Conservation (phyloP, 305 asterid species). For the Fraxinus albicans region DNA sequence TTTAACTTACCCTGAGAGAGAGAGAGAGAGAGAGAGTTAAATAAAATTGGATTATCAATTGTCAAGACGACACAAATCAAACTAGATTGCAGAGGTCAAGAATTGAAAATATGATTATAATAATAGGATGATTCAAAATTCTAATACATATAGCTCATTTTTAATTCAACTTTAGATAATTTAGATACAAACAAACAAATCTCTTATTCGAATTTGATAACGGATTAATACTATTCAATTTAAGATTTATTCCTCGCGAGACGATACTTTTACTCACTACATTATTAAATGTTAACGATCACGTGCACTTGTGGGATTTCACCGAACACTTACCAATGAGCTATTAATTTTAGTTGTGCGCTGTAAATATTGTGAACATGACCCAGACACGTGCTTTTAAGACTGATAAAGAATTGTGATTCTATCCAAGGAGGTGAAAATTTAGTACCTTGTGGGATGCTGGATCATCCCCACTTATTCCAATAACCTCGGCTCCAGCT, state of each 20-base stretch:
- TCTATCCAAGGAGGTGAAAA: constrained; percentile 6
- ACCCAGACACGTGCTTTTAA: not conserved
- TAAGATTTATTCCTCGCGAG: not conserved
- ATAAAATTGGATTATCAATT: not conserved
- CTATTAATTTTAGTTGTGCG: not conserved
- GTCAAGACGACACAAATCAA: not conserved
- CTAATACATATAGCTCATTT: not conserved
- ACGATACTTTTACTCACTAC: not conserved
- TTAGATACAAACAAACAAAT: not conserved
- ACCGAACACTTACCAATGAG: not conserved
- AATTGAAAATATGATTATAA: not conserved
- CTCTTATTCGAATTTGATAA: not conserved
- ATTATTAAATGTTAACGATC: not conserved
- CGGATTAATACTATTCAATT: no score
- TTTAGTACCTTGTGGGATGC: constrained; percentile 78
- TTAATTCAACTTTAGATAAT: not conserved
- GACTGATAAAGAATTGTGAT: not conserved
- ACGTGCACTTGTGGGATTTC: not conserved
- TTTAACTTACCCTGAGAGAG: not conserved
- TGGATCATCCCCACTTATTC: constrained; percentile 83
- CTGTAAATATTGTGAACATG: not conserved
- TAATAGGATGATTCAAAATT: not conserved
- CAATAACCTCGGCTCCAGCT: constrained; percentile 95
- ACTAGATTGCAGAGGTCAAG: not conserved
- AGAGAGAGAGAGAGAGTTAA: no score